Base-by-base conservation (phyloP, 768 basidiomycete genomes). In the Scleroderma bovista region DNA sequence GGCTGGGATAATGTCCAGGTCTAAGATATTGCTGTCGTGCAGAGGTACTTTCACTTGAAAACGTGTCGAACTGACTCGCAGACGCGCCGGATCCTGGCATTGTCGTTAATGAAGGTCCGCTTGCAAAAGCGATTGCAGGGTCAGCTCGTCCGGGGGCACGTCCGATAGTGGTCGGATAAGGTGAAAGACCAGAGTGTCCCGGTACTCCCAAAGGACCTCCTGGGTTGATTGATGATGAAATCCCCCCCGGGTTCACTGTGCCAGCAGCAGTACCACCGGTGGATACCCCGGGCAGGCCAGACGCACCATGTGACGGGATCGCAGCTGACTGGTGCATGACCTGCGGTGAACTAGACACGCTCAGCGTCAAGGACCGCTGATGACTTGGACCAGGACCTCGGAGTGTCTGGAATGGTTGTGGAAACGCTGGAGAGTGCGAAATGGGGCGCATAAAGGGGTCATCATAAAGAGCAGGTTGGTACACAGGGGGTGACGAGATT, bases 331-430 rank as follows among this genome's bases (percentile, higher is more conserved):
- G 43, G 45, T 48, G 45, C 24, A 48, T 37, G n/a, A 26, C 51
- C 6, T 58, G 66, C n/a, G 56, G 23, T 29, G 51, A 24, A 22
- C 37, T 39, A 39, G 53, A 22, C 33, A 64, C 41, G 31, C 52
- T 22, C n/a, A 33, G 13, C 31, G 64, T 50, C 39, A 43, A 24
- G 11, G 62, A 38, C 11, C 44, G 58, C 22, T 44, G 60, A 19
- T 61, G 55, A 13, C 52, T 56, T 10, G 52, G 34, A 32, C 52
- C 32, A 32, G 44, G 29, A 6, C 44, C 44, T 15, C 41, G 41
- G 48, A 39, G 36, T 29, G 26, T 40, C n/a, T 29, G 19, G 41
- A 42, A 31, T 29, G 26, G 9, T 9, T 29, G 26, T 9, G 26
- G 9, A 4, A 29, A 29, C 5, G 9, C 9, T 9, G 23, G 19